phyloP scores from a whole-genome alignment of 164 flowering plant genomes.

The Chimonanthus salicifolius region DNA sequence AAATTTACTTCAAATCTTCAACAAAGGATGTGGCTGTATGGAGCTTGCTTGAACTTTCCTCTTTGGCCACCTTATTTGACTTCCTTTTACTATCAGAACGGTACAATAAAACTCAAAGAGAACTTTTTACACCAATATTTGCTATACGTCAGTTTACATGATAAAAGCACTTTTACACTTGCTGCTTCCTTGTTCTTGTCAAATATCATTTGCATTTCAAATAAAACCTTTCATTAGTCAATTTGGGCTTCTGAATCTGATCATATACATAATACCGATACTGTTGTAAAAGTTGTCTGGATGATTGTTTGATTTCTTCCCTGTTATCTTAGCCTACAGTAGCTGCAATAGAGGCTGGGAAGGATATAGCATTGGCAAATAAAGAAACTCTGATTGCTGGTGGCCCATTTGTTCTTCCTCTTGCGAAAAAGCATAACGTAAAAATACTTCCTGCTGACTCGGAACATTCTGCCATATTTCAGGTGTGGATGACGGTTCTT shows the following conservation, averaged over 20 bases:
- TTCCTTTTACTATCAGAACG: too few relatives aligned
- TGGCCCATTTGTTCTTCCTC: constrained; percentile 97
- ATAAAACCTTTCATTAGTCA: too few relatives aligned
- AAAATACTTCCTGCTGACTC: constrained; percentile 99
- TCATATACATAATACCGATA: too few relatives aligned
- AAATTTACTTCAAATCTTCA: background rate
- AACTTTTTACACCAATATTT: too few relatives aligned
- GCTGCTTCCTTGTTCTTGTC: too few relatives aligned
- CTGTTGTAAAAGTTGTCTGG: too few relatives aligned
- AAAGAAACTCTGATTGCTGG: constrained; percentile 98
- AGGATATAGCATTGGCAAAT: constrained; percentile 93
- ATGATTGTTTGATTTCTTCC: too few relatives aligned
- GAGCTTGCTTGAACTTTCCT: background rate
- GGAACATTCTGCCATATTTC: constrained; percentile 99
- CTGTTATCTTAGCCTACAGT: constrained; percentile 70
- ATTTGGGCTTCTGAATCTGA: too few relatives aligned
- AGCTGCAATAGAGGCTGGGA: constrained; percentile 97
- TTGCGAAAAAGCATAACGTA: constrained; percentile 84
- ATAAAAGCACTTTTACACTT: too few relatives aligned
- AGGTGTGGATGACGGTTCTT: constrained; percentile 38
- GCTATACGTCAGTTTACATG: too few relatives aligned
- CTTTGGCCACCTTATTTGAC: background rate
- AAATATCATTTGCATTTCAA: too few relatives aligned
- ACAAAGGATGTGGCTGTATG: background rate
- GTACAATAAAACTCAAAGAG: too few relatives aligned